Evolutionary conservation across 2,329 filamentous ascomycete species (phyloP), one percentile per base, ranked within the genome.

Genomic region (Fulvia fulva): DNA sequence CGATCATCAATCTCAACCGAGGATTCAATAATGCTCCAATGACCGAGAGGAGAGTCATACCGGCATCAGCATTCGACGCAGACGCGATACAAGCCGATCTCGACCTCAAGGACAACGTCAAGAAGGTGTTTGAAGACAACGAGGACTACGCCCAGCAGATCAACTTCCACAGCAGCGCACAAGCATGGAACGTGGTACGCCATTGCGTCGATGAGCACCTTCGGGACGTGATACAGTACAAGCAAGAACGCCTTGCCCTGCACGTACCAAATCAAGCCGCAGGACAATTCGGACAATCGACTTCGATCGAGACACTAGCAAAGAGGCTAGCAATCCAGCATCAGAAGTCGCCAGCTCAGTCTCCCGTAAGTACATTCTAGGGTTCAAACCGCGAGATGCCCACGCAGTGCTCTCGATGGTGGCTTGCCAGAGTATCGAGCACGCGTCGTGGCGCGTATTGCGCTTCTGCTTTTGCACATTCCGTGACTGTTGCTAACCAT

Each of bases 151-250:
- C 55, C 23, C 50, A 53, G 3, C 54, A 53, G n/a, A 49, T 63
- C 28, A 78, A 41, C 71, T 80, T 61, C 74, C 80, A 54, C 63
- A 76, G 79, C 55, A 72, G 83, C 47, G 81, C 84, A 30, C 81
- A 85, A 62, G 82, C 82, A 21, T 87, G 83, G 83, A 79, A 78
- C 55, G 77, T 86, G 22, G 70, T 85, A 32, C 80, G 79, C 55
- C 75, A 77, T 56, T 76, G 78, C 25, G 74, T 83, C 54, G 67
- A 78, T 2, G 76, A 79, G 57, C 81, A 83, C 58, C 74, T 84
- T 26, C 73, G 66, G 41, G 69, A 71, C 11, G 69, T 75, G 30
- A n/a, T 56, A 47, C 5, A 23, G 2, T 12, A 23, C 44, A 47
- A 26, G 25, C 16, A 37, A 16, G 47, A 57, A 28, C 30, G 55